Conservation (phyloP, 257 asterid species). For the Fraxinus excelsior region DNA sequence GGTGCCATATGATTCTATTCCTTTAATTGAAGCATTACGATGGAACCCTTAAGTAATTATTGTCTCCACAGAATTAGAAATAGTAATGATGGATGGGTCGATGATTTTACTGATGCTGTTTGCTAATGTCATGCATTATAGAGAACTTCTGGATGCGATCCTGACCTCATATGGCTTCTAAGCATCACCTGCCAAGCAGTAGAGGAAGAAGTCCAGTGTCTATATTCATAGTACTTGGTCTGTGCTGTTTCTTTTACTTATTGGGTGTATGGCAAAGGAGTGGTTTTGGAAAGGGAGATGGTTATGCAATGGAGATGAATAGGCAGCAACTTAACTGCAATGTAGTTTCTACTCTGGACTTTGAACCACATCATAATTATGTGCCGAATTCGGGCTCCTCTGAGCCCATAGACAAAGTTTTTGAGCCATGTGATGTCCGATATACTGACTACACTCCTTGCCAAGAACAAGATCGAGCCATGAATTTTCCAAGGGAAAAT, state of each 20-base stretch:
- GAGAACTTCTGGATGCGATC: conserved; percentile 39
- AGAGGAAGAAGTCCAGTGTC: conserved; percentile 68
- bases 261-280: conserved; percentile 88
- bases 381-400: conserved; percentile 60
- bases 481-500: conserved; percentile 83
- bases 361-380: conserved; percentile 74
- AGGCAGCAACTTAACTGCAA: conserved; percentile 61
- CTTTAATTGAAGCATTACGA: not conserved
- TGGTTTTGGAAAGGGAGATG: conserved; percentile 86
- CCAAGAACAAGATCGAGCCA: conserved; percentile 93
- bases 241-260: conserved; percentile 75
- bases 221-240: conserved; percentile 59
- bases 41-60: not conserved
- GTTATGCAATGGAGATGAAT: conserved; percentile 57
- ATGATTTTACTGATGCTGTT: conserved; percentile 2
- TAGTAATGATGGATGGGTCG: not conserved
- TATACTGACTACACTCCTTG: conserved; percentile 85
- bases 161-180: conserved; percentile 62
- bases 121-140: conserved; percentile 22
- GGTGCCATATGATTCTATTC: not conserved
- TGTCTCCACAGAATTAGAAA: not conserved
- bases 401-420: conserved; percentile 53
- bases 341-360: conserved; percentile 54
- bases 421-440: conserved; percentile 61
- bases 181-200: conserved; percentile 50